Conservation (phyloP, 345 rosid species). For the Eucalyptus guilfoylei region DNA sequence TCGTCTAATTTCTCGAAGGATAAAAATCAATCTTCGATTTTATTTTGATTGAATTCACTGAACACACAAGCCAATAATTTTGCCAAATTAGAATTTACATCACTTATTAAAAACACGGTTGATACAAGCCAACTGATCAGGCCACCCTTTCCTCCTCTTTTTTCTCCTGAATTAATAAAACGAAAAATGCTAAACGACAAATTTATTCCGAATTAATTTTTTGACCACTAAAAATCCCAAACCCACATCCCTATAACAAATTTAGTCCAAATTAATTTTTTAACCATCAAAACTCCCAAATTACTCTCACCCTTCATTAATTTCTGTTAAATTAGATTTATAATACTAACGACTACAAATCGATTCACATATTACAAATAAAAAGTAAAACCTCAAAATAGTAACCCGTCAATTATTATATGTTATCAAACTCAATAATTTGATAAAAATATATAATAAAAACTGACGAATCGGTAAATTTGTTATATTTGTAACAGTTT, state of each 20-base stretch:
- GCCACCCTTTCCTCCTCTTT: neutral
- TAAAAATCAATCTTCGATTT: neutral
- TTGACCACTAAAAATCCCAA: neutral
- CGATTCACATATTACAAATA: fast-evolving
- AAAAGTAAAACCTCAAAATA: fast-evolving
- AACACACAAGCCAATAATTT: neutral
- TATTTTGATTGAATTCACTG: neutral
- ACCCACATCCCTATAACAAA: no score
- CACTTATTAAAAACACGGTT: neutral
- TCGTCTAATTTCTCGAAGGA: neutral
- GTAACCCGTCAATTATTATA: fast-evolving
- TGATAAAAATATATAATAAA: no score
- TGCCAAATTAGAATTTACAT: neutral
- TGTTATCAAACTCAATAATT: neutral
- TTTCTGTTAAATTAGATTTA: no score
- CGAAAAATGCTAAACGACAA: neutral
- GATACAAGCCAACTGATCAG: neutral
- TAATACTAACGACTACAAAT: no score
- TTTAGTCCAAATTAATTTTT: no score
- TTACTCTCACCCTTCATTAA: neutral
- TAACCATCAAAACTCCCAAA: neutral
- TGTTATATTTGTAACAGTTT: no score
- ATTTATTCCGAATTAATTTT: no score
- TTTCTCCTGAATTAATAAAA: no score
- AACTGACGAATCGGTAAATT: neutral